Base-by-base conservation (phyloP, 176 grass and related monocot genomes). In the Thinopyrum elongatum region DNA sequence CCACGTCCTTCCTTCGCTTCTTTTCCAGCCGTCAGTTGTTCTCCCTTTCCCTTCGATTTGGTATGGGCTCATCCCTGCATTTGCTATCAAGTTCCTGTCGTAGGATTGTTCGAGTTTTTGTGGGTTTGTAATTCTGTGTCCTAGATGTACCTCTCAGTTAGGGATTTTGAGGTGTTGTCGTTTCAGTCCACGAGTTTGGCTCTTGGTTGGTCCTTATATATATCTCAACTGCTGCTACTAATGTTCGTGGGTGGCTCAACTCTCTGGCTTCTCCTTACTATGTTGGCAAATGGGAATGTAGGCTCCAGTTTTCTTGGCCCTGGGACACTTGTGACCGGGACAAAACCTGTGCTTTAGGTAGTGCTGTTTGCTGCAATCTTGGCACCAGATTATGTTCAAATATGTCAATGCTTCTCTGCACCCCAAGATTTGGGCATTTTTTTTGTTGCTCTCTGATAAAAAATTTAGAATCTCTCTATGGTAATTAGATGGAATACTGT, bases 401-500 rank as follows among this genome's bases (percentile, higher is more conserved):
- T n/a, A n/a, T n/a, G n/a, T n/a, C 66, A 98, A 65, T 51, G 90
- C 73, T 78, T 98, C 96, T 90, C 91, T 98, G 70, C 96, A 98
- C 30, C 15, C 92, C 88, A 47, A 82, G 88, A 69, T 92, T 92
- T 65, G 96, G 93, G 71, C 96, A 98, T 86, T 98, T 98, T 75
- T 89, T 92, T 30, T n/a, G 92, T 95, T 75, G 47, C 92, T 84
- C 89, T 95, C 74, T 31, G 30, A 31, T 31, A 31, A 31, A 31
- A 31, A 31, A 31, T 31, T 31, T 31, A 31, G 30, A 31, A 31
- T 31, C 30, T 31, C 30, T 31, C 30, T 31, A 31, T 98, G 92
- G 74, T 98, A 98, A 91, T 98, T 98, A 73, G 93, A 95, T 85
- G 96, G 96, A 80, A 95, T 93, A 36, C 96, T 95, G 19, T 98